Percentiles rank a stretch among this genome's conserved stretches.
phyloP scores from a whole-genome alignment of 2,329 filamentous ascomycete species.

The Monosporascus sp. region DNA sequence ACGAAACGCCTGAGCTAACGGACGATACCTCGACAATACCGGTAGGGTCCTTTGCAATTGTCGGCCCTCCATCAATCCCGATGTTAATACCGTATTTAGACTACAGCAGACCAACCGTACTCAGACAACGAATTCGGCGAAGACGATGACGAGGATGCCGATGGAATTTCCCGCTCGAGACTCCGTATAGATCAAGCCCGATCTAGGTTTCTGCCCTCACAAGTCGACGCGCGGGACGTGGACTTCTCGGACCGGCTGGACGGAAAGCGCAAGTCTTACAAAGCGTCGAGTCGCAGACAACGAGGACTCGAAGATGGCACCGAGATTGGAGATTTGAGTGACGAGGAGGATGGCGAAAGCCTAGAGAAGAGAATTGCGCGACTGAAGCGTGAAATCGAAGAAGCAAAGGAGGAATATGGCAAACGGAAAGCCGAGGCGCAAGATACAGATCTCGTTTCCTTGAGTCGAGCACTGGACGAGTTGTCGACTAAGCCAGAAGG shows the following conservation, averaged over 20 bases:
- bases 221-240: slow-evolving; percentile 70
- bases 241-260: slow-evolving; percentile 89
- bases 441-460: slow-evolving; percentile 56
- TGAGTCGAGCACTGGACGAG: slow-evolving; percentile 68
- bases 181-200: slow-evolving; percentile 76
- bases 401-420: slow-evolving; percentile 48
- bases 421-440: slow-evolving; percentile 45
- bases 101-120: slow-evolving; percentile 49
- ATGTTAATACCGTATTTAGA: slow-evolving; percentile 33
- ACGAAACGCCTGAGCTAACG: slow-evolving; percentile 90
- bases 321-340: slow-evolving; percentile 69
- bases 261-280: slow-evolving; percentile 78
- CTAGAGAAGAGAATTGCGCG: slow-evolving; percentile 75
- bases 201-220: slow-evolving; percentile 68
- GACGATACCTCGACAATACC: slow-evolving; percentile 84
- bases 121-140: slow-evolving; percentile 61
- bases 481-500: slow-evolving; percentile 40
- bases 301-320: slow-evolving; percentile 58
- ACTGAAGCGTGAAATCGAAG: slow-evolving; percentile 63
- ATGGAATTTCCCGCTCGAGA: slow-evolving; percentile 69
- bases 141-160: slow-evolving; percentile 54
- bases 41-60: slow-evolving; percentile 42
- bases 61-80: not conserved
- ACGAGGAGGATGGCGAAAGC: slow-evolving; percentile 64
- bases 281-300: slow-evolving; percentile 63